These are phyloP conservation scores for Rosa multiflora DNA, from an alignment of 306 rosid species.

Conservation along the genomic window DNA sequence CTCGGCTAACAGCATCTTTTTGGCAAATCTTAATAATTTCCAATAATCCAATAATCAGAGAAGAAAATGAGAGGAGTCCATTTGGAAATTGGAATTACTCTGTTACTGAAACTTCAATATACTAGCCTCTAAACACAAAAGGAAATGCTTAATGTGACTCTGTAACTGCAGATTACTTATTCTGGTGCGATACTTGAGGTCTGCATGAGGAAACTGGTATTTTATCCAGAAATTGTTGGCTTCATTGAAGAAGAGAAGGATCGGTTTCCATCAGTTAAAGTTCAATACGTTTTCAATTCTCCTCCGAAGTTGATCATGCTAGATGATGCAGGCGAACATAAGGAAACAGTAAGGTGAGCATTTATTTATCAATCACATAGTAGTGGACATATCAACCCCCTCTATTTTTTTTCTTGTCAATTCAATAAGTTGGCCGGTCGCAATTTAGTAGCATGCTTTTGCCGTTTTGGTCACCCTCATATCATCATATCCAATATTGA, in stretches of 20 bases:
- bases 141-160: background rate
- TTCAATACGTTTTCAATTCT: constrained; percentile 78
- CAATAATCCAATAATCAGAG: background rate
- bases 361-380: background rate
- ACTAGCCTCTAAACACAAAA: background rate
- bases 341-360: constrained; percentile 82
- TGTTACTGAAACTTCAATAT: background rate
- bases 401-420: background rate
- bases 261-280: constrained; percentile 64
- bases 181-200: constrained; percentile 84
- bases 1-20: background rate
- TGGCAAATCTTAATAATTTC: background rate
- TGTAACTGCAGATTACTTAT: constrained; percentile 60
- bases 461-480: background rate
- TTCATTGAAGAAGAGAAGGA: constrained; percentile 92
- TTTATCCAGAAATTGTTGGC: constrained; percentile 91
- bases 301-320: constrained; percentile 89
- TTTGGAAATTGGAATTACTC: background rate
- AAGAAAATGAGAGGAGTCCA: background rate
- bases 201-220: constrained; percentile 93
- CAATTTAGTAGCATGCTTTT: background rate
- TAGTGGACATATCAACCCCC: background rate
- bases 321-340: constrained; percentile 66
- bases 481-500: background rate
- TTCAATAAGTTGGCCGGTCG: background rate